phyloP scores from a whole-genome alignment of 2,329 filamentous ascomycete genomes.

The Neurospora crassa region DNA sequence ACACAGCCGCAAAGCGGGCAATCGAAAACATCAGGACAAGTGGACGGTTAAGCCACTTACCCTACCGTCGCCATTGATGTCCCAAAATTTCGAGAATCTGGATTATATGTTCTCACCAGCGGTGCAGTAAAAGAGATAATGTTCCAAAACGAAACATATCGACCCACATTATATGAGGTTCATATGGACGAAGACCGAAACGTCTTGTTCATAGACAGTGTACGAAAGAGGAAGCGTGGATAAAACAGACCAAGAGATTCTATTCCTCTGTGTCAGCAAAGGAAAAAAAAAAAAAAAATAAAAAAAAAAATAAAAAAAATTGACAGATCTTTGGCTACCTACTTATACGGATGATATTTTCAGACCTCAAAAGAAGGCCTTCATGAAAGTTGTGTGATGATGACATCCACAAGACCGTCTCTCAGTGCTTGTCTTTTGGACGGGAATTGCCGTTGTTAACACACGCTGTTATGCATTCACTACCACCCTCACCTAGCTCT shows the following conservation, averaged over 20 bases:
- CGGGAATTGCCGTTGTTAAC: background rate
- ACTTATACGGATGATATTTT: background rate
- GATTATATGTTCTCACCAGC: background rate
- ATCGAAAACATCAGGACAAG: background rate
- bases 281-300: too few relatives aligned
- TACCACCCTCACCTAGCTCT: too few relatives aligned
- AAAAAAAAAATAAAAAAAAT: too few relatives aligned
- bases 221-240: background rate
- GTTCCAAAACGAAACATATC: background rate
- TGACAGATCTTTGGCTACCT: background rate
- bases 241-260: background rate
- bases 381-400: background rate
- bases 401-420: background rate
- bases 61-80: background rate
- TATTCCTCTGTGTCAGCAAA: background rate
- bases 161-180: background rate
- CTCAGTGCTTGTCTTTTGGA: background rate
- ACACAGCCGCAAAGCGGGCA: background rate
- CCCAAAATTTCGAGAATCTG: background rate
- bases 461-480: too few relatives aligned
- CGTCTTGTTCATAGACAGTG: background rate
- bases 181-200: background rate
- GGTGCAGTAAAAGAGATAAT: background rate
- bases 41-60: background rate
- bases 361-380: background rate